These are phyloP conservation scores for Sequoia sempervirens DNA, from an alignment of 75 land plant species.

Conservation along the genomic window DNA sequence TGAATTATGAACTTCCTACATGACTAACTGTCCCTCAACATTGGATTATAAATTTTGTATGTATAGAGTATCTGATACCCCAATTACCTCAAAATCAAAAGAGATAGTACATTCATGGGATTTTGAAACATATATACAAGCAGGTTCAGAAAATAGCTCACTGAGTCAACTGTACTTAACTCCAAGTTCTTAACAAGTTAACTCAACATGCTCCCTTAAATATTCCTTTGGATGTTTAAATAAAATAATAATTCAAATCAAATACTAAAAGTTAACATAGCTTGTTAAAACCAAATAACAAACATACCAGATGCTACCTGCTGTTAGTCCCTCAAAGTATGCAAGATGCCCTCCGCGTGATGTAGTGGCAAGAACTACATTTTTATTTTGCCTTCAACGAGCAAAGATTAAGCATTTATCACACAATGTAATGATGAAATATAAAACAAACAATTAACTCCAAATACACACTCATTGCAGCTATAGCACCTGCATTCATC, in stretches of 20 bases:
- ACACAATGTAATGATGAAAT: background rate
- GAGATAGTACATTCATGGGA: background rate
- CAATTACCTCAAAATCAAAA: background rate
- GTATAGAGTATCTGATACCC: background rate
- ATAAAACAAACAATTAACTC: background rate
- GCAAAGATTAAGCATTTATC: background rate
- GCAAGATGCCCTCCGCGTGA: conserved; percentile 94
- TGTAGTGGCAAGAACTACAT: conserved; percentile 76
- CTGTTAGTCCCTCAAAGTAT: conserved; percentile 82
- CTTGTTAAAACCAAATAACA: background rate
- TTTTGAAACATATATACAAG: background rate
- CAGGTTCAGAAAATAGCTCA: background rate
- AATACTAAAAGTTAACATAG: background rate
- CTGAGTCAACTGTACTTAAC: background rate
- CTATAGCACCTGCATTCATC: conserved; percentile 84
- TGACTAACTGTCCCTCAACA: too few species aligned
- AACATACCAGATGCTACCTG: conserved; percentile 60
- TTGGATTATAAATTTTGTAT: too few species aligned
- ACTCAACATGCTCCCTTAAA: background rate
- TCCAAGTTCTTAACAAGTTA: background rate
- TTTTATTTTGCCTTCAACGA: conserved; percentile 69
- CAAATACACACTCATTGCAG: background rate
- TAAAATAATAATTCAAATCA: background rate
- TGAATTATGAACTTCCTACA: too few species aligned
- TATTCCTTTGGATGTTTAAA: background rate